Percentiles rank a stretch among this genome's conserved stretches.
These are phyloP conservation scores for Osmanthus fragrans DNA, from an alignment of 257 asterid genomes.

Conservation along the genomic window DNA sequence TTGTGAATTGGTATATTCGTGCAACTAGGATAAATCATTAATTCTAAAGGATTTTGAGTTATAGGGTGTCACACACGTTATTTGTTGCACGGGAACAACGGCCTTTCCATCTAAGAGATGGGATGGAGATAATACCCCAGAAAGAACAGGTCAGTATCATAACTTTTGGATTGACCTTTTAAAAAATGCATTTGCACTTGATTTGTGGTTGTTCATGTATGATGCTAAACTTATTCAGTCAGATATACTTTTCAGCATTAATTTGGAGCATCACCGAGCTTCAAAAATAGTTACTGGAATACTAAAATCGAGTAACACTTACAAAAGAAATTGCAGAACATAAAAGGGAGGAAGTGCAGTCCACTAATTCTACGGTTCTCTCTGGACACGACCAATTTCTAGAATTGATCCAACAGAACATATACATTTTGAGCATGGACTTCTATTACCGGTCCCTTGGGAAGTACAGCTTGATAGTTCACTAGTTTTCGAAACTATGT, in stretches of 20 bases:
- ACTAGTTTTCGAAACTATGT: too few relatives aligned
- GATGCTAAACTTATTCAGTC: background rate
- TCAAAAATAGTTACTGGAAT: background rate
- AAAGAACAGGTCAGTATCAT: slow-evolving; percentile 79
- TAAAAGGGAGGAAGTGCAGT: background rate
- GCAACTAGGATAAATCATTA: slow-evolving; percentile 2
- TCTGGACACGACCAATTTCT: background rate
- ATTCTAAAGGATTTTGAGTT: slow-evolving; percentile 17
- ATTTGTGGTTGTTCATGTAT: slow-evolving; percentile 2
- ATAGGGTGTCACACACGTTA: slow-evolving; percentile 87
- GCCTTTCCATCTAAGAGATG: slow-evolving; percentile 96
- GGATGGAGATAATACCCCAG: slow-evolving; percentile 98
- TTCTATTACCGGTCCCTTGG: background rate
- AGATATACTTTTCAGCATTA: background rate
- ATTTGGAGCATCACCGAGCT: background rate
- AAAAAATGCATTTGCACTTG: background rate
- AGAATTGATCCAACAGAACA: background rate
- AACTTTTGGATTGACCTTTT: slow-evolving; percentile 1
- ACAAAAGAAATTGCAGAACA: background rate
- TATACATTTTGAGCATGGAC: background rate
- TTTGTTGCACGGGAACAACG: slow-evolving; percentile 95
- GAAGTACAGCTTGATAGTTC: background rate
- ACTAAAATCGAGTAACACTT: background rate
- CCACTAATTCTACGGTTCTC: background rate
- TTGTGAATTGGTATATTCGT: background rate